Conservation (phyloP, 1,284 basidiomycete species). For the Trametes polyzona region DNA sequence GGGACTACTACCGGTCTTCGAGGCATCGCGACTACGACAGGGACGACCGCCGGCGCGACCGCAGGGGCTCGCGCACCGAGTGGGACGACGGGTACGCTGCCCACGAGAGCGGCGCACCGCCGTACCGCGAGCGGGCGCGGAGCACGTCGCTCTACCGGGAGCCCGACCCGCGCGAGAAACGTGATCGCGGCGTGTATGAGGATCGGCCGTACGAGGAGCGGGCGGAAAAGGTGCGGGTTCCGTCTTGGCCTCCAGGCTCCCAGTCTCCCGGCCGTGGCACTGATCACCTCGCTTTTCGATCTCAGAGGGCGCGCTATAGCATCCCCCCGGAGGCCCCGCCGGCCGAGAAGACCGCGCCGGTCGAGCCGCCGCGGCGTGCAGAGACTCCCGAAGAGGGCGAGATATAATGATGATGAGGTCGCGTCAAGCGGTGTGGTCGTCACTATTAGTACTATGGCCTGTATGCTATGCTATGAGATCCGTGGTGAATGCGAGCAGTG, state of each 20-base stretch:
- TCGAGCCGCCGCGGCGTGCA: slow-evolving; percentile 44
- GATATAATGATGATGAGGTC: no score
- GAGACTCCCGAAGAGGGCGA: slow-evolving; percentile 85
- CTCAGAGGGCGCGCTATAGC: slow-evolving; percentile 59
- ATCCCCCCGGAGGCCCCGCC: slow-evolving; percentile 37
- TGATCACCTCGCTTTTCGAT: slow-evolving; percentile 7
- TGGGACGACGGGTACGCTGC: slow-evolving; percentile 45
- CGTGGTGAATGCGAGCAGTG: slow-evolving; percentile 19
- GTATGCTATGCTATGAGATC: slow-evolving; percentile 26
- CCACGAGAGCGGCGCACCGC: no score
- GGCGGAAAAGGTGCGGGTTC: slow-evolving; percentile 63
- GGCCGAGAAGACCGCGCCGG: slow-evolving; percentile 33
- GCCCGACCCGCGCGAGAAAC: slow-evolving; percentile 48
- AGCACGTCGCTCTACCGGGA: slow-evolving; percentile 53
- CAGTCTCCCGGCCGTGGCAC: not conserved
- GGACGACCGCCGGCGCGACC: slow-evolving; percentile 44
- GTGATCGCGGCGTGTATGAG: slow-evolving; percentile 42
- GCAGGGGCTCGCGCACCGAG: slow-evolving; percentile 36
- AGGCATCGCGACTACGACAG: slow-evolving; percentile 51
- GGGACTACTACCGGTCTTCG: slow-evolving; percentile 40
- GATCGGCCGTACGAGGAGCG: slow-evolving; percentile 51
- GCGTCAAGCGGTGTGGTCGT: no score
- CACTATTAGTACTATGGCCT: slow-evolving; percentile 32
- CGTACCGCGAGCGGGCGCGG: slow-evolving; percentile 48
- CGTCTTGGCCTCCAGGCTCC: slow-evolving; percentile 6